Percentiles rank a stretch among this genome's conserved stretches.
These are phyloP conservation scores for Colletotrichum limetticola DNA, from an alignment of 2,329 filamentous ascomycete genomes.

Conservation along the genomic window DNA sequence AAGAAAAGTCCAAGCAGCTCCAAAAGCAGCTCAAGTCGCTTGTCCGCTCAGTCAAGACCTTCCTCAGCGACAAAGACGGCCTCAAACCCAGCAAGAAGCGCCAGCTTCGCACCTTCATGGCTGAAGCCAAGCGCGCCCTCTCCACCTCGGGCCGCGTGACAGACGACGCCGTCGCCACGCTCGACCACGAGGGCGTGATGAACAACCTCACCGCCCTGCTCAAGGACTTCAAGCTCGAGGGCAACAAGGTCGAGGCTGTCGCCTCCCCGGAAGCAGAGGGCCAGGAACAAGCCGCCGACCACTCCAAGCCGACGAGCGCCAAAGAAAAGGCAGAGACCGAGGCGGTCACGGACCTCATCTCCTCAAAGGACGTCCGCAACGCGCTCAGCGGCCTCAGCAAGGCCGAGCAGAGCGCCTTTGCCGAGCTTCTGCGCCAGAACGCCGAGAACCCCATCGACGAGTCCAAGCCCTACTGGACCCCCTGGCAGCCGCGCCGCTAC, in stretches of 20 bases:
- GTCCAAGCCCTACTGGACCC: conserved; percentile 87
- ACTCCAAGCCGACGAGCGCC: not conserved
- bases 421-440: conserved; percentile 68
- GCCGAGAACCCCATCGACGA: conserved; percentile 81
- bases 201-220: conserved; percentile 65
- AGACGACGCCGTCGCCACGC: conserved; percentile 43
- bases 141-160: conserved; percentile 55
- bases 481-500: conserved; percentile 87
- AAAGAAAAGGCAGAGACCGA: conserved; percentile 15
- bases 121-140: conserved; percentile 72
- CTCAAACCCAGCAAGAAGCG: conserved; percentile 80
- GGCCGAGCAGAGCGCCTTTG: conserved; percentile 65
- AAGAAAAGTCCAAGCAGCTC: conserved; percentile 45
- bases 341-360: conserved; percentile 11
- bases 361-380: conserved; percentile 30
- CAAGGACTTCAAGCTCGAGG: conserved; percentile 53
- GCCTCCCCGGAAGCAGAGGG: conserved; percentile 37
- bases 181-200: conserved; percentile 57
- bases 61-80: conserved; percentile 63
- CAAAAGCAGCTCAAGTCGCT: conserved; percentile 59
- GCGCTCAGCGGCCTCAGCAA: conserved; percentile 48
- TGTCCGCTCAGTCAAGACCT: conserved; percentile 66
- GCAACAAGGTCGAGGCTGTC: conserved; percentile 43
- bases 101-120: conserved; percentile 78
- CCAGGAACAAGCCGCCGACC: conserved; percentile 36